Evolutionary conservation across 352 stramenopile species (phyloP), one percentile per base, ranked within the genome.

Genomic region (Elongisporangium anandrum): DNA sequence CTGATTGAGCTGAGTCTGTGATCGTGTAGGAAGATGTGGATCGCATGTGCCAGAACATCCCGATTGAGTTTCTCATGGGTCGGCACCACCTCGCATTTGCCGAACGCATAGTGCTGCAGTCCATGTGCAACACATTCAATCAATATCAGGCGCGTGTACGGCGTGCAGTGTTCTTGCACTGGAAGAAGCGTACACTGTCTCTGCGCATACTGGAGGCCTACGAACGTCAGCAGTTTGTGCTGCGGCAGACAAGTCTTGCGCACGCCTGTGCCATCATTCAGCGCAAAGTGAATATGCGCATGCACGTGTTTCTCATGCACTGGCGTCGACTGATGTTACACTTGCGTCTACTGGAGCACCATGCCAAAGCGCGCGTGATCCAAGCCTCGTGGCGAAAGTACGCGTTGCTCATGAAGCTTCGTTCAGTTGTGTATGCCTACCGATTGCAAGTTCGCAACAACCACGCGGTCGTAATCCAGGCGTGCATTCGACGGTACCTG

Each of bases 201-300:
- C 29, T 64, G 17, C 61, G 63, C 2, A 55, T 73, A 17, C 41
- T 73, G 8, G 62, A 66, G 54, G 57, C 68, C 4, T 48, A 73
- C 8, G 66, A 51, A 21, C 61, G 57, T 5, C 69, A 69, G 48
- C 47, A 63, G 17, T 62, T 59, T 13, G 9, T 77, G 2, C 54
- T 22, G 0, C 61, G 59, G 7, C 70, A 78, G 22, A 64, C 64
- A 6, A 70, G 57, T 41, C 60, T 81, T 34, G 64, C 70, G 1
- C 70, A 77, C 48, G 73, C 73, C 23, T 77, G 60, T 22, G 70
- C 64, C 26, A 69, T 81, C 59, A 47, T 81, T 6, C 70, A 79
- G 61, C 55, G 61, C 5, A 71, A 73, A 16, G 45, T 76, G 22
- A n/a, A 63, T 7, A 5, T 58, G 2, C 49, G 64, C 4, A 50